Evolutionary conservation across 352 stramenopile species (phyloP).

Genomic region (Plasmopara muralis): DNA sequence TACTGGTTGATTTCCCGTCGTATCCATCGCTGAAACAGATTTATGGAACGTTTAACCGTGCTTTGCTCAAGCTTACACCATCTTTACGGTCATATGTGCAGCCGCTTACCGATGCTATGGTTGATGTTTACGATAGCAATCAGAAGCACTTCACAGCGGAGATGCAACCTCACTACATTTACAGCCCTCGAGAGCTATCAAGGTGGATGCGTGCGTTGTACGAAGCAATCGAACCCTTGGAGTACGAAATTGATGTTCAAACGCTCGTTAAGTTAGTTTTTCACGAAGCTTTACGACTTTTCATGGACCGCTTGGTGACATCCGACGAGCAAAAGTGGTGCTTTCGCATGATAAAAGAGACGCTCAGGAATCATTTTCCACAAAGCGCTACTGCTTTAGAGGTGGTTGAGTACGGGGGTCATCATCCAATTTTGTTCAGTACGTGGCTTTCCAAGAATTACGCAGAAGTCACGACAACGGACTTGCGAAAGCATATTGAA

Average conservation of each 20-base stretch:
- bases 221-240: conserved; percentile 94
- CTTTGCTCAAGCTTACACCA: conserved; percentile 97
- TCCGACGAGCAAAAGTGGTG: conserved; percentile 96
- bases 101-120: conserved; percentile 98
- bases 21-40: conserved; percentile 96
- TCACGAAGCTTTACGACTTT: conserved; percentile 98
- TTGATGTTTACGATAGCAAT: conserved; percentile 98
- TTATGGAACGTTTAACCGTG: conserved; percentile 99
- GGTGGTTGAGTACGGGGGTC: conserved; percentile 58
- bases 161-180: conserved; percentile 98
- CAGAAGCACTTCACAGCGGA: conserved; percentile 93
- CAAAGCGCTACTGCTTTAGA: conserved; percentile 71
- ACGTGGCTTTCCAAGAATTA: conserved; percentile 99
- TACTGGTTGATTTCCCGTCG: conserved; percentile 99
- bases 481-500: conserved; percentile 95
- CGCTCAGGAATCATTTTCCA: conserved; percentile 74
- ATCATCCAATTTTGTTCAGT: conserved; percentile 95
- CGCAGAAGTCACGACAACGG: conserved; percentile 85
- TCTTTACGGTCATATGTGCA: conserved; percentile 95
- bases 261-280: conserved; percentile 97
- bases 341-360: conserved; percentile 82
- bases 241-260: conserved; percentile 93
- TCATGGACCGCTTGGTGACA: conserved; percentile 98
- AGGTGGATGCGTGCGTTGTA: conserved; percentile 99
- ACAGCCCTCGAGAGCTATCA: conserved; percentile 98